Conservation (phyloP, 176 grass and related monocot genomes). For the Hordeum marinum region DNA sequence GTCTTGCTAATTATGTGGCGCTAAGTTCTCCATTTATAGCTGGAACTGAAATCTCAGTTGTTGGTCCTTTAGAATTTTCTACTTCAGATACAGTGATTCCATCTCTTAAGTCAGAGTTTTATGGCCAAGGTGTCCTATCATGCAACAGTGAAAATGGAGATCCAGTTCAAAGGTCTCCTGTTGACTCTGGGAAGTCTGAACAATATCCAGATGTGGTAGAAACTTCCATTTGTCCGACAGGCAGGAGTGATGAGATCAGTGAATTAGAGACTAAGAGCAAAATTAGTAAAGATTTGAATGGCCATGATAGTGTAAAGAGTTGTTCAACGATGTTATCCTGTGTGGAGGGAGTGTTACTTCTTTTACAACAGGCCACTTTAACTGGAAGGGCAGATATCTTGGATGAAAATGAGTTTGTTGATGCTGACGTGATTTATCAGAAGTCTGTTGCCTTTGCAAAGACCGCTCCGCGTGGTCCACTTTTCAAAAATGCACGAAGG, state of each 20-base stretch:
- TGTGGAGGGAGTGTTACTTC: conserved; percentile 60
- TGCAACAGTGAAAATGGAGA: conserved; percentile 18
- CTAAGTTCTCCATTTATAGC: background rate
- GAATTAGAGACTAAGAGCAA: conserved; percentile 1
- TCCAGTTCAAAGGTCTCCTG: background rate
- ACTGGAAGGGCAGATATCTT: conserved; percentile 56
- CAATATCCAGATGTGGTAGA: conserved; percentile 28
- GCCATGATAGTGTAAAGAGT: background rate
- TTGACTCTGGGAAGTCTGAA: conserved; percentile 8
- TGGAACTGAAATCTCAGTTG: conserved; percentile 18
- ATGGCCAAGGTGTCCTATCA: conserved; percentile 7
- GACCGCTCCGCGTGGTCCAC: conserved; percentile 39
- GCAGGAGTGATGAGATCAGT: conserved; percentile 3
- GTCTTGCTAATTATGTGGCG: background rate
- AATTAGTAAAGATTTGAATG: conserved; percentile 22
- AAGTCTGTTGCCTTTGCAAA: conserved; percentile 63
- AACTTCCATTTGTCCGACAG: background rate
- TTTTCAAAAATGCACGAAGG: conserved; percentile 30
- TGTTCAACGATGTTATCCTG: conserved; percentile 12
- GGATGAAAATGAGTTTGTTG: conserved; percentile 36
- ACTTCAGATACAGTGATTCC: conserved; percentile 15
- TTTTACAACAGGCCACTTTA: conserved; percentile 65
- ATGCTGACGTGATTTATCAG: conserved; percentile 64
- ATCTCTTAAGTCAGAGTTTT: conserved; percentile 2
- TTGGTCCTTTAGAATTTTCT: conserved; percentile 8